phyloP scores from a whole-genome alignment of 2,329 filamentous ascomycete species.

The Colletotrichum paranaense region DNA sequence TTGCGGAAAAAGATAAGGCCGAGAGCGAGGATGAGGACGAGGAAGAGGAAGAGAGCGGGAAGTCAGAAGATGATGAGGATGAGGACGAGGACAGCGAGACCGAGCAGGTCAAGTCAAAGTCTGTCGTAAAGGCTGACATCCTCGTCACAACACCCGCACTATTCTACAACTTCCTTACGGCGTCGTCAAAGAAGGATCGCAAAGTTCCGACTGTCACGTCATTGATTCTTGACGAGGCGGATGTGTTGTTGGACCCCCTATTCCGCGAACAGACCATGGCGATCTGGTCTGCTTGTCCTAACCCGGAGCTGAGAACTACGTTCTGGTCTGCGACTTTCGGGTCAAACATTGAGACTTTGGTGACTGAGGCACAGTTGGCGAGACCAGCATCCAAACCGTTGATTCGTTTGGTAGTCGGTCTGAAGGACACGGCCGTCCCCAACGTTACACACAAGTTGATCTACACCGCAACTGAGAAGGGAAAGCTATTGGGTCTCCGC shows the following conservation, averaged over 20 bases:
- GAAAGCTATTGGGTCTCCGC: conserved; percentile 90
- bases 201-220: conserved; percentile 75
- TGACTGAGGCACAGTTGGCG: conserved; percentile 73
- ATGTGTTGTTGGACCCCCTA: conserved; percentile 90
- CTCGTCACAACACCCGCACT: conserved; percentile 84
- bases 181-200: conserved; percentile 54
- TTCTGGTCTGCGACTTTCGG: conserved; percentile 99
- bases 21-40: conserved; percentile 41
- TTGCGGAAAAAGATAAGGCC: conserved; percentile 45
- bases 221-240: conserved; percentile 91
- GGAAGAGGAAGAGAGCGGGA: conserved; percentile 49
- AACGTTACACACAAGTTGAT: conserved; percentile 90
- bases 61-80: conserved; percentile 46
- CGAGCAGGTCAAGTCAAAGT: conserved; percentile 45
- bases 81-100: conserved; percentile 44
- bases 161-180: conserved; percentile 75
- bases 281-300: conserved; percentile 84
- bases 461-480: conserved; percentile 92
- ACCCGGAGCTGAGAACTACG: conserved; percentile 76
- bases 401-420: conserved; percentile 89
- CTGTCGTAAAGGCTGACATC: conserved; percentile 79
- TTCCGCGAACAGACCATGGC: conserved; percentile 90
- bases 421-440: conserved; percentile 95
- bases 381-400: conserved; percentile 61
- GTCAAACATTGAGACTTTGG: conserved; percentile 86